Evolutionary conservation across 2,329 filamentous ascomycete species (phyloP), one percentile per base, ranked within the genome.

Genomic region (Pestalotiopsis sp.): DNA sequence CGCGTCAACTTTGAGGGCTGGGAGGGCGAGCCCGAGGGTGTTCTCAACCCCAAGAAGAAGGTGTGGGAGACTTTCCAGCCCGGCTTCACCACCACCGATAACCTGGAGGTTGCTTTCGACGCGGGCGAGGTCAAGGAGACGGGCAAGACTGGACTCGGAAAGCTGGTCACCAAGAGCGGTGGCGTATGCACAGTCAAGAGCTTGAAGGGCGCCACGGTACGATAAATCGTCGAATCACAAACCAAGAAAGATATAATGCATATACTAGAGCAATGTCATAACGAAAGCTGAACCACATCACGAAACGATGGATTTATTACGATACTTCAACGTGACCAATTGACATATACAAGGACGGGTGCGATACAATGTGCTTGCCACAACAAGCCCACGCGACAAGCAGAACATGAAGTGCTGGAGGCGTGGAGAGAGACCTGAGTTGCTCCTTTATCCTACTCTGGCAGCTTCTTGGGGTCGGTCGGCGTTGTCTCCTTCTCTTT

Each of bases 41-140:
- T 95, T 64, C 87, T 99, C 68, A 99, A 98, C 86, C 96, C 96
- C 68, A 99, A 99, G 91, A 99, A 98, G 90, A 98, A 98, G 90
- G 85, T 98, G 70, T 98, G 95, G 94, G 96, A 99, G 86, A 93
- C 88, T 10, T 93, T 97, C 82, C 95, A 98, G 86, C 94, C 94
- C 1, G 96, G 95, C 0, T 98, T 98, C 83, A 97, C 93, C 38
- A 99, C 95, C 7, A 97, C 92, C 1, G 91, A 91, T 7, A 81
- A 80, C 60, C 85, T 95, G 64, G 92, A 94, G 81, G 95, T 97
- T 44, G 94, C 87, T 0, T 99, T 98, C 78, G 92, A 98, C 75
- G 92, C 92, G 3, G 86, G 82, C 58, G 89, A 85, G 59, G 93
- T 97, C 44, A 91, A 93, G 81, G 89, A 91, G 80, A 83, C 95